Evolutionary conservation across 257 asterid species (phyloP), one percentile per base, ranked within the genome.

Genomic region (Przewalskia tangutica): DNA sequence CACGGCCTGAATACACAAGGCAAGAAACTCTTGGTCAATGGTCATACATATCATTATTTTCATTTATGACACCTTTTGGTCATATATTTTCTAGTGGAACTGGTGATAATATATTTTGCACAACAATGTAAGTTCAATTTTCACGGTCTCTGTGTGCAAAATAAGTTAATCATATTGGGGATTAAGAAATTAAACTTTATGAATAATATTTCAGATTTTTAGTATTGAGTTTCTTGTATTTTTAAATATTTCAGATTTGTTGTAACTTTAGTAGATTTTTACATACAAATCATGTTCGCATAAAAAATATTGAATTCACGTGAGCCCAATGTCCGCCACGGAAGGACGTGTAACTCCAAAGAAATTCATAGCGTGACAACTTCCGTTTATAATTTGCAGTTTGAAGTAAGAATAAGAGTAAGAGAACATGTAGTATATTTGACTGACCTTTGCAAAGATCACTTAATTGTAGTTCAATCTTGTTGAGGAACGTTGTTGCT

Each of bases 401-500:
- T 20, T 11, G 34, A 55, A 5, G 7, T 5, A 46, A 38, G 46
- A 27, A 13, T 48, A 2, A 77, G 50, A 14, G 18, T 48, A 27
- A 36, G 65, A 71, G 3, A 3, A 1, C 7, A 51, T 9, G 27
- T 7, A 58, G 1, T 59, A 20, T 66, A 23, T 36, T 50, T 16
- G 62, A 13, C 66, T 78, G 38, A 92, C 98, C 97, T 85, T 86
- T 90, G 88, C 90, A 88, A 64, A 95, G 94, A 89, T 85, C 85
- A 64, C 88, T 79, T 65, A 95, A 91, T 46, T 93, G 97, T 53
- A 92, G 38, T 84, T 92, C 81, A 23, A 95, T 92, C 40, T 91
- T 85, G 94, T 81, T 81, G 84, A 95, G 94, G 85, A 95, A 95
- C 11, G 94, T 89, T 10, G 89, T 91, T 23, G 98, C 97, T 90